phyloP scores from a whole-genome alignment of 371 early-diverging fungal genomes.

The Thermomucor indicae-seudaticae region DNA sequence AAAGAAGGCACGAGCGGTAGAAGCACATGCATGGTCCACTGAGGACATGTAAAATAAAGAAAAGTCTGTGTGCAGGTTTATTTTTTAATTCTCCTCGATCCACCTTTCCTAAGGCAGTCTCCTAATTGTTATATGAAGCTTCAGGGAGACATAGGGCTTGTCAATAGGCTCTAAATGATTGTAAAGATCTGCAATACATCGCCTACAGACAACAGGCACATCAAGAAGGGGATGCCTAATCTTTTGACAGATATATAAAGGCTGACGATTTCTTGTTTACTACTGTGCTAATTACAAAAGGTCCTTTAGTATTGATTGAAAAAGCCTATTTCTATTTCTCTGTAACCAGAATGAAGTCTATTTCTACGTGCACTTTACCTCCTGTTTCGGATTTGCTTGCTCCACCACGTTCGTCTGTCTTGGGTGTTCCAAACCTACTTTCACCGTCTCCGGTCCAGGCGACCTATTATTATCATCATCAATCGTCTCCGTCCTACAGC shows the following conservation, averaged over 20 bases:
- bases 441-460: background rate
- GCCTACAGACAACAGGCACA: constrained; percentile 12
- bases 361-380: constrained; percentile 28
- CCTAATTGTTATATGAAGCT: constrained; percentile 20
- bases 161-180: constrained; percentile 10
- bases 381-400: constrained; percentile 28
- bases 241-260: constrained; percentile 10
- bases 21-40: constrained; percentile 64
- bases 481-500: background rate
- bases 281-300: background rate
- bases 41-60: constrained; percentile 62
- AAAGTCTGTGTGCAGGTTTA: constrained; percentile 3
- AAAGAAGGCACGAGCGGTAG: constrained; percentile 39
- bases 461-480: constrained; percentile 2
- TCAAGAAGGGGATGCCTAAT: background rate
- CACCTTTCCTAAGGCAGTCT: background rate
- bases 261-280: background rate
- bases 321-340: no score
- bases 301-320: no score
- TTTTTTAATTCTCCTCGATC: constrained; percentile 2
- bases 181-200: constrained; percentile 15
- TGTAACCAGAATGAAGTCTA: no score
- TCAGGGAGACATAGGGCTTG: constrained; percentile 16
- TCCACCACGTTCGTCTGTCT: background rate
- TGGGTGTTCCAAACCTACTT: background rate